Percentiles rank a stretch among this genome's conserved stretches.
These are phyloP conservation scores for Flagelloscypha sp. DNA, from an alignment of 768 basidiomycete species.

Conservation along the genomic window DNA sequence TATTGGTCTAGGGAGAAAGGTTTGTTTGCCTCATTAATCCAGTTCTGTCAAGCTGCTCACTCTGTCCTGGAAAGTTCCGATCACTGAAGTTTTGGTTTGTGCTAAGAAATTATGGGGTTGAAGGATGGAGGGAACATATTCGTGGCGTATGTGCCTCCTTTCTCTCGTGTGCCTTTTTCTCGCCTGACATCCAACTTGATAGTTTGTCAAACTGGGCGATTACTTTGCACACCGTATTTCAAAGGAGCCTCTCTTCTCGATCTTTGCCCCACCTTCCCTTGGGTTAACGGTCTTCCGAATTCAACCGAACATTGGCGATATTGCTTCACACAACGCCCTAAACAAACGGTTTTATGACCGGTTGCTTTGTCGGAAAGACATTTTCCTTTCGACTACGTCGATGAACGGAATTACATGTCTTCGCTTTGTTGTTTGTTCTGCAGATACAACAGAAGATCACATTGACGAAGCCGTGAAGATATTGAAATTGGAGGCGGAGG, in stretches of 20 bases:
- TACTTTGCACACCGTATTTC: constrained; percentile 49
- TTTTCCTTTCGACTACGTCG: constrained; percentile 72
- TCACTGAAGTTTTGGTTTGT: constrained; percentile 93
- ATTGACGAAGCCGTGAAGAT: constrained; percentile 51
- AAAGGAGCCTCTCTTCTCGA: constrained; percentile 42
- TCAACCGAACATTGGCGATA: constrained; percentile 23
- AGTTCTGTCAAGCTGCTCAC: no score
- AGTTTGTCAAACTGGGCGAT: constrained; percentile 59
- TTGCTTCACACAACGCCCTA: constrained; percentile 60
- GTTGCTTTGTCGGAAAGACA: constrained; percentile 51
- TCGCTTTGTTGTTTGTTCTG: constrained; percentile 69
- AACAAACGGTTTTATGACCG: constrained; percentile 57
- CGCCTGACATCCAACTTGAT: constrained; percentile 4
- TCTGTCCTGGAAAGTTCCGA: no score
- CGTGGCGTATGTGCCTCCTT: constrained; percentile 30
- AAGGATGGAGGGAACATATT: constrained; percentile 75
- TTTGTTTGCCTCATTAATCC: no score
- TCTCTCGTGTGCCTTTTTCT: background rate
- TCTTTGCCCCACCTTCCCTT: constrained; percentile 65
- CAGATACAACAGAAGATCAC: constrained; percentile 56
- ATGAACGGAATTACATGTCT: constrained; percentile 70
- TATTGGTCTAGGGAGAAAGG: constrained; percentile 70
- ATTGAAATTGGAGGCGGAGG: constrained; percentile 47
- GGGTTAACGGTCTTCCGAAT: constrained; percentile 75
- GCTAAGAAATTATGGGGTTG: constrained; percentile 69